Evolutionary conservation across 257 asterid species (phyloP), one percentile per base, ranked within the genome.

Genomic region (Fraxinus americana): DNA sequence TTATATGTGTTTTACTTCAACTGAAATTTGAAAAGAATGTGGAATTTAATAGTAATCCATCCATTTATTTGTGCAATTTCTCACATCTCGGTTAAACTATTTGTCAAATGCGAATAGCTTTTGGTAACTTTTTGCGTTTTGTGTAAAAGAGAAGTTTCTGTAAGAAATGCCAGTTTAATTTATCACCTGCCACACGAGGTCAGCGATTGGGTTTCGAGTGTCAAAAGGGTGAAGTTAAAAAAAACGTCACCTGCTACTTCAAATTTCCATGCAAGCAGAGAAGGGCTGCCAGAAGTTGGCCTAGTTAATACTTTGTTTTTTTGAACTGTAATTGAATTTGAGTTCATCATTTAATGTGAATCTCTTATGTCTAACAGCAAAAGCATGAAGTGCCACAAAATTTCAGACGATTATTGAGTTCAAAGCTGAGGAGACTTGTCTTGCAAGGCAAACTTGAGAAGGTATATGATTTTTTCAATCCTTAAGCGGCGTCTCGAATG

Each of bases 401-500:
- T 54, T 85, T 85, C 74, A 86, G 86, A 86, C 86, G 86, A 83
- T 45, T 76, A 52, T 76, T 90, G 78, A 81, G 86, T 74, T 25
- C 87, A 25, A 87, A 83, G 87, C 75, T 90, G 83, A 77, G 88
- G 78, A 86, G 81, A 80, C 89, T 89, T 50, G 86, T 87, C 63
- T n/a, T 61, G 71, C 89, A 87, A 78, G 93, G 90, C 74, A 89
- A 79, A 67, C 72, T 90, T 67, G 91, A 86, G 77, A 89, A 81
- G 96, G 96, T 63, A 9, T 63, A 6, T 77, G 72, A 57, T 67
- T 80, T 43, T 67, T 72, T 36, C 61, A 63, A 27, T 13, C 34
- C 34, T 27, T 63, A 63, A 63, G 17, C 29, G n/a, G 69, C 7
- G 9, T 63, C 36, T 63, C 7, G 0, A 17, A n/a, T 1, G 66